Base-by-base conservation (phyloP, 2,329 filamentous ascomycete genomes). In the Pseudogymnoascus sp. region DNA sequence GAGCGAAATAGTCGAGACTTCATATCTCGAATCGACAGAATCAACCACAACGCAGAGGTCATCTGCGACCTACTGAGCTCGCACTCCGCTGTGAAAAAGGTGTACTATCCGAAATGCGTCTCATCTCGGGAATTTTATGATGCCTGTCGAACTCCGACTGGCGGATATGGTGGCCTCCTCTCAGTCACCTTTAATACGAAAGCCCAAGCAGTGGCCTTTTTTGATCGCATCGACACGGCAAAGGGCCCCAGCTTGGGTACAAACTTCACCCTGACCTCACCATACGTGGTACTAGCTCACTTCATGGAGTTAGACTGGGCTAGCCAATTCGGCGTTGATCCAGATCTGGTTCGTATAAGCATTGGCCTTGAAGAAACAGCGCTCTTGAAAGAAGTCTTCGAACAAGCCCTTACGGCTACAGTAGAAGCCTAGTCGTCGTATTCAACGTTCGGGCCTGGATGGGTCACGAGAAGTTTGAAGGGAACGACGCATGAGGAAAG, bases 1-100 rank as follows among this genome's bases (percentile, higher is more conserved):
- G 94, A 99, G 76, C 85, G 93, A 66, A 99, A 99, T 75, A 97
- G 92, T 73, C 88, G 94, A 14, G 92, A 97, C 76, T 97, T 97
- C 73, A 83, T 88, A 19, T 83, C 84, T 14, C 85, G 94, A 62
- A 91, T 96, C 64, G 87, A 89, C 66, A 85, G 91, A 62, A 90
- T 96, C 71, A 97, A 97, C 71, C 74, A 78, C 60, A 97, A 95
- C 70, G 89, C 93, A 5, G 92, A 96, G 75, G 83, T 86, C 61
- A 88, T 97, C 66, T 92, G 88, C 67, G 83, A 88, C 30, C 80
- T 92, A 36, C 78, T 97, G 39, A 79, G 77, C 66, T 75, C 78
- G 0, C 87, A 81, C 69, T 76, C 78, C 9, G 72, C 79, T 72
- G 87, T 97, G 64, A 92, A 92, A 74, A 78, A 84, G 62, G 81